Evolutionary conservation across 768 basidiomycete genomes (phyloP).

Genomic region (Tylopilus plumbeoviolaceoides): DNA sequence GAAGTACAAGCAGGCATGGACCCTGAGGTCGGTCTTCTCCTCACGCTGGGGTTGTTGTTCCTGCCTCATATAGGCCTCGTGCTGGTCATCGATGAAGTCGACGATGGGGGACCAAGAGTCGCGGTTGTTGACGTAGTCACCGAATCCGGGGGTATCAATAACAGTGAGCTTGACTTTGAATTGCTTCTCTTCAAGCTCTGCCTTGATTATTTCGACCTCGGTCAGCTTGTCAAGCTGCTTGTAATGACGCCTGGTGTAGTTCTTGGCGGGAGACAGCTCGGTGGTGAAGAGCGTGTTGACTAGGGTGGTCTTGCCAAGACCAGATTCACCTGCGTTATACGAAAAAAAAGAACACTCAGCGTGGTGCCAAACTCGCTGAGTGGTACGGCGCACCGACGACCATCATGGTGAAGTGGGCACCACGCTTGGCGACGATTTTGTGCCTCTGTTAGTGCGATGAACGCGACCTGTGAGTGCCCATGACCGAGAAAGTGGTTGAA

Average conservation of each 20-base stretch:
- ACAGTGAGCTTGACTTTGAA: constrained; percentile 99
- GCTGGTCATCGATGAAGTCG: constrained; percentile 97
- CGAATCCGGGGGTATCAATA: constrained; percentile 98
- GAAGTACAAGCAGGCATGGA: constrained; percentile 97
- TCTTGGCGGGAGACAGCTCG: constrained; percentile 88
- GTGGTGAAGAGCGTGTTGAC: constrained; percentile 99
- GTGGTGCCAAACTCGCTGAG: not conserved
- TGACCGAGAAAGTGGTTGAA: not conserved
- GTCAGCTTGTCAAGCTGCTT: constrained; percentile 99
- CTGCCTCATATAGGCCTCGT: constrained; percentile 94
- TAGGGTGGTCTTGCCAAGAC: constrained; percentile 93
- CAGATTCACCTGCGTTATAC: constrained; percentile 75
- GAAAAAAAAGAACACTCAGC: not conserved
- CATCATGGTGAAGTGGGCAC: constrained; percentile 99
- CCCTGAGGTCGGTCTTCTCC: constrained; percentile 92
- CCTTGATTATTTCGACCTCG: constrained; percentile 99
- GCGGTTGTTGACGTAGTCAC: constrained; percentile 99
- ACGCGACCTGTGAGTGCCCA: not conserved
- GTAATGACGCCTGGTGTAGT: constrained; percentile 82
- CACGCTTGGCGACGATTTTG: constrained; percentile 97
- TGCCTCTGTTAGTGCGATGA: constrained; percentile 62
- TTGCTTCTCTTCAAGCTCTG: constrained; percentile 96
- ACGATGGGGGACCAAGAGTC: constrained; percentile 98
- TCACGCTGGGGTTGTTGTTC: constrained; percentile 97
- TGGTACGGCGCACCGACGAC: constrained; percentile 68